Conservation (phyloP, 306 rosid genomes). For the Albizia julibrissin region DNA sequence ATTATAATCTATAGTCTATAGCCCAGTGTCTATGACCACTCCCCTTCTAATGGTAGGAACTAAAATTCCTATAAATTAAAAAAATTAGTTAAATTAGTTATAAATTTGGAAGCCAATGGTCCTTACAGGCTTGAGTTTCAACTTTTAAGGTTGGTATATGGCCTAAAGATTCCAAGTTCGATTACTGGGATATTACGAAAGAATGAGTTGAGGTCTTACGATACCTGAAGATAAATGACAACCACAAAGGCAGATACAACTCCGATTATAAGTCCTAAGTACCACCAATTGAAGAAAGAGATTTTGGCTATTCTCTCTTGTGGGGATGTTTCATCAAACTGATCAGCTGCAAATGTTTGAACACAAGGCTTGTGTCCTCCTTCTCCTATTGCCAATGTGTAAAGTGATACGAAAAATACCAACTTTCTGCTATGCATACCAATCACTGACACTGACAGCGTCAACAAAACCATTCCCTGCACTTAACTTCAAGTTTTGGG, state of each 20-base stretch:
- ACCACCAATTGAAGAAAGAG: conserved; percentile 2
- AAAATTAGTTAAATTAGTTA: too few relatives aligned
- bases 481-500: not conserved
- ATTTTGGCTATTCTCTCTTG: conserved; percentile 27
- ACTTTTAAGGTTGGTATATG: too few relatives aligned
- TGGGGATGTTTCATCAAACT: conserved; percentile 42
- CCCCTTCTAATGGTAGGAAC: too few relatives aligned
- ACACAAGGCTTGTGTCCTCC: conserved; percentile 60
- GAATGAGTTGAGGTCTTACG: too few relatives aligned
- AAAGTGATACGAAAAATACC: conserved; percentile 36
- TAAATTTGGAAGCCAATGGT: too few relatives aligned
- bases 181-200: too few relatives aligned
- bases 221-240: conserved; percentile 27
- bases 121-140: too few relatives aligned
- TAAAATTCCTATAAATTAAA: too few relatives aligned
- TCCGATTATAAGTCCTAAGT: conserved; percentile 37
- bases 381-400: conserved; percentile 45
- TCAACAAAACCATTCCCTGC: conserved; percentile 40
- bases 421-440: not conserved
- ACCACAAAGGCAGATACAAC: conserved; percentile 26
- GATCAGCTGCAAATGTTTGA: conserved; percentile 66
- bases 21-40: too few relatives aligned
- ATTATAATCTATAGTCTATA: too few relatives aligned
- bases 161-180: too few relatives aligned
- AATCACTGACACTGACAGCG: conserved; percentile 37